phyloP scores from a whole-genome alignment of 1,284 basidiomycete species.

The Ustilago crameri region DNA sequence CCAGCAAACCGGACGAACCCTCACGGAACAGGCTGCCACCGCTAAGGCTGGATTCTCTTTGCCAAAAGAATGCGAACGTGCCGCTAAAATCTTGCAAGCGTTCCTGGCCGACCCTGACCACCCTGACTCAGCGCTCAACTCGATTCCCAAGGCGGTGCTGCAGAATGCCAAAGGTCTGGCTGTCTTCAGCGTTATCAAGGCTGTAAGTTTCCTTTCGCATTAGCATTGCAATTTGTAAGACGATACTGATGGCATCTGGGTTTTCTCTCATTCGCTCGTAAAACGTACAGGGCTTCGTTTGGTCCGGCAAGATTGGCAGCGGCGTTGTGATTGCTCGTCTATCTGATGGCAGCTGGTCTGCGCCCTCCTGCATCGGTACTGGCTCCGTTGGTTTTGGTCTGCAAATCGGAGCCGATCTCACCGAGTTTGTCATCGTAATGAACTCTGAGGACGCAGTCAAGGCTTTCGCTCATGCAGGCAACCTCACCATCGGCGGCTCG shows the following conservation, averaged over 20 bases:
- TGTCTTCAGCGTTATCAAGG: constrained; percentile 87
- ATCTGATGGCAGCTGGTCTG: constrained; percentile 95
- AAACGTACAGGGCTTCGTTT: constrained; percentile 78
- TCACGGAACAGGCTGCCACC: constrained; percentile 56
- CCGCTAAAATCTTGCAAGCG: constrained; percentile 86
- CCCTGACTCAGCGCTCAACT: constrained; percentile 90
- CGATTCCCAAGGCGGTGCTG: constrained; percentile 93
- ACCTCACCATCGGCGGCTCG: constrained; percentile 86
- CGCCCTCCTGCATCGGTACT: constrained; percentile 96
- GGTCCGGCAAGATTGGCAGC: constrained; percentile 93
- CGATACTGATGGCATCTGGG: too few species aligned
- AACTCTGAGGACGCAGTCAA: constrained; percentile 95
- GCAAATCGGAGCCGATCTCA: constrained; percentile 78
- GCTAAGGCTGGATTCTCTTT: constrained; percentile 64
- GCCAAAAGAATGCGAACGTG: constrained; percentile 74
- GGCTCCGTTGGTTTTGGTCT: constrained; percentile 90
- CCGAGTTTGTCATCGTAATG: constrained; percentile 82
- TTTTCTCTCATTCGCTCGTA: too few species aligned
- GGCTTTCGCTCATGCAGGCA: constrained; percentile 93
- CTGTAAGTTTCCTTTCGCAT: neutral
- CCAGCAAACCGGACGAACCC: constrained; percentile 49
- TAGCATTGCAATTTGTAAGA: too few species aligned
- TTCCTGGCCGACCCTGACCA: constrained; percentile 91
- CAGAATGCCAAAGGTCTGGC: constrained; percentile 85
- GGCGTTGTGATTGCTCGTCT: constrained; percentile 93